Evolutionary conservation across 1,284 basidiomycete species (phyloP), one percentile per base, ranked within the genome.

Genomic region (Blastosporella zonata): DNA sequence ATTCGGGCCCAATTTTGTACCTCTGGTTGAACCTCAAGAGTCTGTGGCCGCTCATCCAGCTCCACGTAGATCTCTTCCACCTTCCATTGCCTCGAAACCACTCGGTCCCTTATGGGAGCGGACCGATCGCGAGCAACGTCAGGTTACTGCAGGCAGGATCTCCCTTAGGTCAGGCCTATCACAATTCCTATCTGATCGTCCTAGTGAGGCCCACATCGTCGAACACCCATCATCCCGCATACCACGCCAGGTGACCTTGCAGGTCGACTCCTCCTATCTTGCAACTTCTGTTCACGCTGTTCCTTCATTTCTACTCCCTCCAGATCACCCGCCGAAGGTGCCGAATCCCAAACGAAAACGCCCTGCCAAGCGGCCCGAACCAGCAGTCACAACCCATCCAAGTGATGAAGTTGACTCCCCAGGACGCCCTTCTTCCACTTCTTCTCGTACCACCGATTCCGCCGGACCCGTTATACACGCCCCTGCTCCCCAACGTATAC

Each of bases 401-500:
- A 33, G 15, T 21, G n/a, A 33, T 20, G 23, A 33, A 25, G 31
- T 25, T 10, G 21, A 34, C 29, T 31, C 35, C n/a, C 33, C 43
- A 23, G 36, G 25, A 1, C 44, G 35, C 15, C n/a, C 39, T 18
- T 18, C 39, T 33, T 22, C 15, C 1, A 31, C 38, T 7, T 31
- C 20, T 9, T 33, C 17, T 22, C 29, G 21, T 21, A 2, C 27
- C 9, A 12, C 27, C n/a, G 20, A 47, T 12, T 28, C 9, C 13
- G 6, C 12, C 8, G 18, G 17, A 8, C 13, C 22, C 37, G 18
- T 34, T 12, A 39, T 39, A 38, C 37, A 47, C 17, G 37, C 45
- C 33, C 33, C 43, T 25, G 43, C 31, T 35, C 43, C 43, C 10
- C 36, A 22, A 13, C 36, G 10, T n/a, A 40, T 39, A 28, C 37